Evolutionary conservation across 2,329 filamentous ascomycete genomes (phyloP).

Genomic region (Didymella exigua): DNA sequence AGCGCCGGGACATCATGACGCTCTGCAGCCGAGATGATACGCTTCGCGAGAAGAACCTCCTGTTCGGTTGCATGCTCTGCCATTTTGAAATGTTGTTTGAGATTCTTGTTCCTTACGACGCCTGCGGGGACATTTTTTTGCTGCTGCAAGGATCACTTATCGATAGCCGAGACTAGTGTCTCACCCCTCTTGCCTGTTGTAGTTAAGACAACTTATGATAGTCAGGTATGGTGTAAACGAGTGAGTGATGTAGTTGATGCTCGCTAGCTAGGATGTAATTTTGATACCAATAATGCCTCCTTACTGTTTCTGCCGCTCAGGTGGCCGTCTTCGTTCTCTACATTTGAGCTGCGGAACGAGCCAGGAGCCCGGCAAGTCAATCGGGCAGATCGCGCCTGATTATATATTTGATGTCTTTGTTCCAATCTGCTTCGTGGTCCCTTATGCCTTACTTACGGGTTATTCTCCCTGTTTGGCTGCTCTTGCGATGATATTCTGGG

Average conservation of each 20-base stretch:
- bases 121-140: slow-evolving; percentile 10
- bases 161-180: slow-evolving; percentile 24
- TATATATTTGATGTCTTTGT: not conserved
- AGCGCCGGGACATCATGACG: slow-evolving; percentile 43
- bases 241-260: not conserved
- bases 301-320: not conserved
- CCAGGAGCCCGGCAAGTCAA: not conserved
- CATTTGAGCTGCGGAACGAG: not conserved
- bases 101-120: not conserved
- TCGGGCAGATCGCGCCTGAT: not conserved
- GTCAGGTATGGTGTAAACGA: not conserved
- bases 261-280: not conserved
- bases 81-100: slow-evolving; percentile 23
- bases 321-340: not conserved
- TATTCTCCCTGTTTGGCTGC: not conserved
- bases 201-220: not conserved
- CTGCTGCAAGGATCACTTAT: slow-evolving; percentile 17
- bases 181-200: slow-evolving; percentile 17
- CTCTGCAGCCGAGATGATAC: slow-evolving; percentile 45
- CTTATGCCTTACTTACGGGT: not conserved
- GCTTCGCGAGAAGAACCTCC: slow-evolving; percentile 45
- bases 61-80: slow-evolving; percentile 43
- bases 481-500: not conserved
- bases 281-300: not conserved
- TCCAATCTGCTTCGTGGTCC: not conserved